Percentiles rank a stretch among this genome's conserved stretches.
Evolutionary conservation across 2,329 filamentous ascomycete genomes (phyloP).

Genomic region (Tolypocladium cylindrosporum): DNA sequence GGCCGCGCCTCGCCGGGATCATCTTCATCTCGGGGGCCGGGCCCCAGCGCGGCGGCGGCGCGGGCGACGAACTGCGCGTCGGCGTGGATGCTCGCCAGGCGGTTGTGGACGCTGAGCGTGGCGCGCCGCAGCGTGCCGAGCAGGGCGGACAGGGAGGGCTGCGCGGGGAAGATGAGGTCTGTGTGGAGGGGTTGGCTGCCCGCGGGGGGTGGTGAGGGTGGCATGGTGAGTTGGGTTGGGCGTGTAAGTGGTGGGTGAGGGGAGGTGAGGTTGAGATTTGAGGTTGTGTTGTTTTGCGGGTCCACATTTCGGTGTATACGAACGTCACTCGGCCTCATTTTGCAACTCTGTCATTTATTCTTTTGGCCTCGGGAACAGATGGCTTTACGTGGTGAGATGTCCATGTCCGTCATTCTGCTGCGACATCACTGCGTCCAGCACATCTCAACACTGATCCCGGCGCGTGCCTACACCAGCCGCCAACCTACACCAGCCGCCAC

Average conservation of each 20-base stretch:
- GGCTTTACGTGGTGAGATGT: background rate
- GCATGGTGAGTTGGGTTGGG: background rate
- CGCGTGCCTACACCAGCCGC: no score
- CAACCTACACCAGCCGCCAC: conserved; percentile 51
- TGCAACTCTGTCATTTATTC: background rate
- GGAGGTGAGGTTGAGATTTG: background rate
- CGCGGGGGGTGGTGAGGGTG: background rate
- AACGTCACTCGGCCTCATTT: background rate
- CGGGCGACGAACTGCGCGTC: conserved; percentile 66
- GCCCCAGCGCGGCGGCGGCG: conserved; percentile 41
- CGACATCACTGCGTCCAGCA: background rate
- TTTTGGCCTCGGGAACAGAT: background rate
- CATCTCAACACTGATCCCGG: no score
- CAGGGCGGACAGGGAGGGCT: conserved; percentile 58
- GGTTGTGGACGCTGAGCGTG: conserved; percentile 70
- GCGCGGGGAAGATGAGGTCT: conserved; percentile 39
- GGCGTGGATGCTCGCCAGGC: conserved; percentile 64
- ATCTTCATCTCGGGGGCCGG: background rate
- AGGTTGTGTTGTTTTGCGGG: background rate
- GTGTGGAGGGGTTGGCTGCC: conserved; percentile 17
- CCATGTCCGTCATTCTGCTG: background rate
- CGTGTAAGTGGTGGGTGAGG: background rate
- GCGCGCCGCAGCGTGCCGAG: conserved; percentile 65
- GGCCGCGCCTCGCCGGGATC: background rate
- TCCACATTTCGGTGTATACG: background rate